Evolutionary conservation across 257 asterid species (phyloP), one percentile per base, ranked within the genome.

Genomic region (Ligustrum vulgare): DNA sequence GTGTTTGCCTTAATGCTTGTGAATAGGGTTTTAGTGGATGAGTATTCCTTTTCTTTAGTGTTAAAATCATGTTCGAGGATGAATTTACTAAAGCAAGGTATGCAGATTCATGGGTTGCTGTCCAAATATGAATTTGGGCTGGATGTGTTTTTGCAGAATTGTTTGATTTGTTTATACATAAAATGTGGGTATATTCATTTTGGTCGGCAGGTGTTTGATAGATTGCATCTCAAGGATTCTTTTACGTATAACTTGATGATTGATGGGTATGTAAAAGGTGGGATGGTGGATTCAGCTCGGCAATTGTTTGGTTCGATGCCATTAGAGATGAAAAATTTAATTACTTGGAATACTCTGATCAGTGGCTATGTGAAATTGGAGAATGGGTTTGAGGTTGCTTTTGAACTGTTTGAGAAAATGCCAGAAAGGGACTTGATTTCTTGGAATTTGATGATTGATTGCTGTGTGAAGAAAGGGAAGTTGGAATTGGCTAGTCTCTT

Each of bases 61-160:
- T 76, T 93, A 39, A 93, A 93, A 70, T 88, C 92, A 15, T 93
- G 96, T 77, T 86, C 95, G 5, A 88, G 84, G 72, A 36, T 84
- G 85, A 71, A 83, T 28, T 73, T 76, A 16, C 39, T 84, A 45
- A 60, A 77, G 25, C 56, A 65, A 35, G 98, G 95, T 58, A 76
- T 85, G 86, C 97, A 91, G 91, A 72, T 91, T 84, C 97, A 93
- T 79, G 96, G 96, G 63, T 72, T 93, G 85, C 63, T 91, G 88
- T 70, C 74, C 67, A 91, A 93, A 75, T 76, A 81, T 8, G 91
- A 84, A 37, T 83, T 90, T 28, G 90, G 87, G 86, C 67, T 77
- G 39, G 89, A 87, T 84, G 75, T 86, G 76, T 87, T 86, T 79
- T 54, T 91, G 81, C 89, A 84, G 73, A 93, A 93, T 67, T 87